Evolutionary conservation across 352 stramenopile genomes (phyloP), one percentile per base, ranked within the genome.

Genomic region (Achlya hypogyna): DNA sequence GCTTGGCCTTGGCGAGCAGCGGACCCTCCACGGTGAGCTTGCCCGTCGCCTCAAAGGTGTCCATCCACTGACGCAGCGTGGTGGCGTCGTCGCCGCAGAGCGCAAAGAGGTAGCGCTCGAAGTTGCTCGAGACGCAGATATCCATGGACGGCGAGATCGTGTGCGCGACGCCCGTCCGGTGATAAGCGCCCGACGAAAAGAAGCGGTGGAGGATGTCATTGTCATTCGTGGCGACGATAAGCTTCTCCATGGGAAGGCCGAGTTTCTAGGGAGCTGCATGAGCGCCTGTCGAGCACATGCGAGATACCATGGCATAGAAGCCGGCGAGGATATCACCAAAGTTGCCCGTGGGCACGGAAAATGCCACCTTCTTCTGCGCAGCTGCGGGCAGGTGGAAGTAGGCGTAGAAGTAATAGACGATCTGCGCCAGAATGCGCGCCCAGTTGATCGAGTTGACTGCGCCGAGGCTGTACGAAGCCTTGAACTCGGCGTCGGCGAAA

Each of bases 381-480:
- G 75, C 76, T 72, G 85, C 82, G 59, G 77, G 86, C 51, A 78
- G 77, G 62, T 93, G 86, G 42, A 99, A 89, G 79, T 98, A 99
- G 53, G 93, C 94, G 82, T 96, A 99, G 69, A 99, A 98, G 79
- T 99, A 99, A 80, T 99, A 99, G 9, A 97, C 97, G 43, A 98
- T 98, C 84, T 99, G 96, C 22, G 96, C 96, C 58, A 99, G 81
- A 52, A 99, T 98, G 67, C 96, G 90, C n/a, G 95, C 97, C 90
- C 96, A 99, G 78, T 99, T 99, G 77, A 99, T 99, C 25, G 92
- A 98, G 82, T 99, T 99, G 38, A 99, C 96, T 14, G 96, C 97
- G n/a, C 95, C 96, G 9, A 99, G 76, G 62, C 97, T 91, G 69
- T 91, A 89, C 70, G 85, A 56, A 22, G 40, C 10, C 63, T 98